Evolutionary conservation across 768 basidiomycete species (phyloP).

Genomic region (Leccinum olivaceopallidum): DNA sequence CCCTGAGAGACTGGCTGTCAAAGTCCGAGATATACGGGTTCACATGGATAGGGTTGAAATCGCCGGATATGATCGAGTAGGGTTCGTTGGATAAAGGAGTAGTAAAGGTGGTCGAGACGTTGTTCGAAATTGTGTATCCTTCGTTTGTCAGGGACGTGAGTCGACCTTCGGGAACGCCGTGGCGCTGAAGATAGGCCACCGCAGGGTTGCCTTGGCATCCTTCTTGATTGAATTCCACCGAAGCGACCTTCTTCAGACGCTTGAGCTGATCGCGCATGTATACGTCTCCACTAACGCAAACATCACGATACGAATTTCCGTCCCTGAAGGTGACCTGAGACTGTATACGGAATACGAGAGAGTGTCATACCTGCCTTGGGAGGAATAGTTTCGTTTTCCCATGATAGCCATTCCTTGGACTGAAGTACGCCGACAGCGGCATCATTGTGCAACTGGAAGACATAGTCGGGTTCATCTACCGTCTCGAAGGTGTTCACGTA

Average conservation of each 20-base stretch:
- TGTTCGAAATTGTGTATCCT: conserved; percentile 79
- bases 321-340: conserved; percentile 91
- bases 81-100: conserved; percentile 93
- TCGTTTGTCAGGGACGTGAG: conserved; percentile 77
- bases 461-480: conserved; percentile 85
- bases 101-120: conserved; percentile 65
- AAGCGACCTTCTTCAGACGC: conserved; percentile 84
- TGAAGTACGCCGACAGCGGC: conserved; percentile 87
- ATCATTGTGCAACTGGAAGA: conserved; percentile 71
- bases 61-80: conserved; percentile 94
- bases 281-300: conserved; percentile 81
- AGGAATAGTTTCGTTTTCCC: conserved; percentile 81
- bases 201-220: conserved; percentile 93
- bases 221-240: conserved; percentile 83
- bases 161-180: conserved; percentile 78
- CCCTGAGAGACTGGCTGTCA: conserved; percentile 27
- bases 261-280: conserved; percentile 90
- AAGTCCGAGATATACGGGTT: conserved; percentile 98
- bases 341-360: conserved; percentile 86
- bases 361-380: conserved; percentile 68
- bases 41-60: conserved; percentile 98
- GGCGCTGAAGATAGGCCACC: conserved; percentile 87
- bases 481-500: conserved; percentile 96
- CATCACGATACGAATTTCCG: conserved; percentile 77
- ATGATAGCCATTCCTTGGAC: conserved; percentile 98